Conservation (phyloP, 2,329 filamentous ascomycete species). For the Fusarium luffae region DNA sequence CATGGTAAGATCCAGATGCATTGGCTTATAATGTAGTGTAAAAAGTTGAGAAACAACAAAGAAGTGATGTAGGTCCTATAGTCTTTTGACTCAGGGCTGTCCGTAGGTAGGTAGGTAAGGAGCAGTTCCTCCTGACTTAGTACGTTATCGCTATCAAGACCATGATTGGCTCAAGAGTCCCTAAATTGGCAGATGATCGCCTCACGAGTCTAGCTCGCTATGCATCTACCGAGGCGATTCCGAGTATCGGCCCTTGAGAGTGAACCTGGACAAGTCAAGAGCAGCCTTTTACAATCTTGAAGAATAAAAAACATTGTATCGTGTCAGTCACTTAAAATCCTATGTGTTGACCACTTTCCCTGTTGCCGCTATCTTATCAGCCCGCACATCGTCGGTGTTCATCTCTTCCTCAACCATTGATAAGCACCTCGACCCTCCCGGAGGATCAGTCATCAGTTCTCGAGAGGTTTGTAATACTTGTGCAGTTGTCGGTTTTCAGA, state of each 20-base stretch:
- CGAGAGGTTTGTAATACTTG: not conserved
- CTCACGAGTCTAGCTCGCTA: slow-evolving; percentile 36
- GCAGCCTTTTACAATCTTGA: not conserved
- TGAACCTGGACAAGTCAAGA: slow-evolving; percentile 38
- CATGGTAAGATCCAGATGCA: not conserved
- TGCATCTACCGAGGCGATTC: slow-evolving; percentile 41
- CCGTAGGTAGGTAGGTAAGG: not conserved
- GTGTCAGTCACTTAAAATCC: not conserved
- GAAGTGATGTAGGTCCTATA: not conserved
- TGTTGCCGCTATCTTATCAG: not conserved
- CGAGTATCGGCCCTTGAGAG: slow-evolving; percentile 23
- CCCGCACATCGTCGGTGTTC: not conserved
- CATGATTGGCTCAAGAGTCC: slow-evolving; percentile 37
- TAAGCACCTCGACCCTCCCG: not conserved
- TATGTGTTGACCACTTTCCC: not conserved
- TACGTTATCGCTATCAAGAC: not conserved
- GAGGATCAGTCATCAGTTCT: not conserved
- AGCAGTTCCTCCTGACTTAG: slow-evolving; percentile 2
- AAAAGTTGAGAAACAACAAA: not conserved
- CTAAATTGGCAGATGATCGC: slow-evolving; percentile 42
- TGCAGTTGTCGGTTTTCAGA: not conserved
- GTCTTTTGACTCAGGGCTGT: not conserved
- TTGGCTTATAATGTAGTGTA: not conserved
- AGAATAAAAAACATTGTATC: not conserved
- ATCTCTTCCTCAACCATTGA: not conserved